Evolutionary conservation across 2,329 filamentous ascomycete species (phyloP).

Genomic region (Talaromyces sp.): DNA sequence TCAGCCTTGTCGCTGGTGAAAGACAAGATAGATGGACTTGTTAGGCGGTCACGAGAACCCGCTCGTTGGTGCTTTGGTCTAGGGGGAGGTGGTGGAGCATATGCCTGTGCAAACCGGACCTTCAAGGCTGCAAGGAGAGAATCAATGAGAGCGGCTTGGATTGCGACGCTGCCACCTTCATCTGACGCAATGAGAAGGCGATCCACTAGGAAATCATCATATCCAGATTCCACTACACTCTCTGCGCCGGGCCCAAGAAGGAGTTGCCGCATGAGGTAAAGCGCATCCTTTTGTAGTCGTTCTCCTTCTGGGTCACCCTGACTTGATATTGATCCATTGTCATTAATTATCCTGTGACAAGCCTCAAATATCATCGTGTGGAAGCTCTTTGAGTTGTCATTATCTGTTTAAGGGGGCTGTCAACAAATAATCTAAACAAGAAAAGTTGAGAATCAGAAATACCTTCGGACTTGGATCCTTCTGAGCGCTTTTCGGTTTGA

Average conservation of each 20-base stretch:
- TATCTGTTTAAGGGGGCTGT: constrained; percentile 22
- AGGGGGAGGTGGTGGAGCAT: constrained; percentile 35
- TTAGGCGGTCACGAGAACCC: constrained; percentile 42
- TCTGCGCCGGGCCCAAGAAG: constrained; percentile 44
- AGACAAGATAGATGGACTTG: constrained; percentile 48
- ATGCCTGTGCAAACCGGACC: constrained; percentile 52
- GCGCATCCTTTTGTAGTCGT: constrained; percentile 70
- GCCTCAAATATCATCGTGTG: constrained; percentile 38
- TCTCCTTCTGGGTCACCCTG: constrained; percentile 57
- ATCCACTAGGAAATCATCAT: constrained; percentile 72
- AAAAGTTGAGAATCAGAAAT: neutral
- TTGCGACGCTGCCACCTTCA: constrained; percentile 63
- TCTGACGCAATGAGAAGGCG: constrained; percentile 65
- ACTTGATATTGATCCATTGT: constrained; percentile 16
- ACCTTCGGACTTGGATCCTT: constrained; percentile 56
- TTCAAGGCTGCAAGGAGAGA: constrained; percentile 75
- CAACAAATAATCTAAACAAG: neutral
- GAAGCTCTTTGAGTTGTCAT: constrained; percentile 32
- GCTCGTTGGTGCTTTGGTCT: constrained; percentile 40
- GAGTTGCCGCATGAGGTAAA: constrained; percentile 63
- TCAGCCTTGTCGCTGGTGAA: constrained; percentile 50
- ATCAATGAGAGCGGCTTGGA: constrained; percentile 78
- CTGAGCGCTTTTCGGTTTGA: constrained; percentile 50
- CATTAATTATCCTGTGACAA: constrained; percentile 33
- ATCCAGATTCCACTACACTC: constrained; percentile 50